Conservation (phyloP, 768 basidiomycete species). For the Boletus subparvulus region DNA sequence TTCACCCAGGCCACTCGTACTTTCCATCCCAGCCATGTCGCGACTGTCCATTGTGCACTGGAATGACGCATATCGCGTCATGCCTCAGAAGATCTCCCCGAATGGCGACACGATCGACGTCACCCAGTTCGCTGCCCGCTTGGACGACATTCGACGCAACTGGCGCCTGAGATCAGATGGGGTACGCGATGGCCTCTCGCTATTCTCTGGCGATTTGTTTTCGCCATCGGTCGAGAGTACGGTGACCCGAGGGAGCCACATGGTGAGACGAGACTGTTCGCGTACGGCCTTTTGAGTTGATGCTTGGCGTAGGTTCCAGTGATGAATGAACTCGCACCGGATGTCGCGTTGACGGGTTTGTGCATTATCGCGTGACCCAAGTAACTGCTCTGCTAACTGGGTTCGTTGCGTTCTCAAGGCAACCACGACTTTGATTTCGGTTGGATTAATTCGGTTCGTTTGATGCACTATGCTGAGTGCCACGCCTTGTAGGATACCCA, state of each 20-base stretch:
- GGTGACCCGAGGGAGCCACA: slow-evolving; percentile 87
- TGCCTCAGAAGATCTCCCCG: slow-evolving; percentile 62
- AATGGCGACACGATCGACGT: slow-evolving; percentile 75
- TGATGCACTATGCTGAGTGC: neutral
- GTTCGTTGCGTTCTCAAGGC: slow-evolving; percentile 40
- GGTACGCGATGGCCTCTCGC: slow-evolving; percentile 65
- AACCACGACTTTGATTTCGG: slow-evolving; percentile 94
- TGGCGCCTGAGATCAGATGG: slow-evolving; percentile 55
- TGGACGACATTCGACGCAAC: slow-evolving; percentile 57
- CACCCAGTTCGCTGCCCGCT: slow-evolving; percentile 75
- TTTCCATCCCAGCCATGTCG: slow-evolving; percentile 30
- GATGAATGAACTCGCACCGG: slow-evolving; percentile 72
- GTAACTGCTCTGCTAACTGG: slow-evolving; percentile 1
- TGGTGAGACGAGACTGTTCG: slow-evolving; percentile 48
- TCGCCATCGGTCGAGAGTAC: slow-evolving; percentile 85
- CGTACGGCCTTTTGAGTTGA: neutral
- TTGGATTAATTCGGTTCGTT: slow-evolving; percentile 24
- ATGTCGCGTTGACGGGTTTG: slow-evolving; percentile 77
- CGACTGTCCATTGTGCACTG: slow-evolving; percentile 58
- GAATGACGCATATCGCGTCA: slow-evolving; percentile 84
- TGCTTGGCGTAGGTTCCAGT: slow-evolving; percentile 63
- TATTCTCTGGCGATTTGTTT: slow-evolving; percentile 91
- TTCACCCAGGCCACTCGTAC: neutral
- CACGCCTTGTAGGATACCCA: slow-evolving; percentile 47
- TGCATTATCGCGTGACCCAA: neutral